Conservation (phyloP, 306 rosid genomes). For the Trifolium repens region DNA sequence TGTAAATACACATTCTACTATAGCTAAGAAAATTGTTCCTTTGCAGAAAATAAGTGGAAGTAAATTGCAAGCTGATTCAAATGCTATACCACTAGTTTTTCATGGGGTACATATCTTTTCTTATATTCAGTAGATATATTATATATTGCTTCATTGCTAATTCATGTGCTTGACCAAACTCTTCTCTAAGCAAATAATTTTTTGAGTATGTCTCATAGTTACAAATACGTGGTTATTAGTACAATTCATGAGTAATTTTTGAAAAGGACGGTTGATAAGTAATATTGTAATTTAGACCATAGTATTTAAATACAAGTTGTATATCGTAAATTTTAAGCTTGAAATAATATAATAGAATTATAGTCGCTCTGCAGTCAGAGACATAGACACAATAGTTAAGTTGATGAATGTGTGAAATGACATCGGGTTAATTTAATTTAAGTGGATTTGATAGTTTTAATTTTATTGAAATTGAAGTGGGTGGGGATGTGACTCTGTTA, state of each 20-base stretch:
- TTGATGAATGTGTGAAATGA: constrained; percentile 63
- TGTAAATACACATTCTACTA: not conserved
- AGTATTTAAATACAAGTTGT: not conserved
- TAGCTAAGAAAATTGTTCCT: constrained; percentile 19
- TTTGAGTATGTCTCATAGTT: not conserved
- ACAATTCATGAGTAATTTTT: not conserved
- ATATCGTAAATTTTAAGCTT: not conserved
- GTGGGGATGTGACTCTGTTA: too few relatives aligned
- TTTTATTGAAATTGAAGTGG: too few relatives aligned
- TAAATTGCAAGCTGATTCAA: constrained; percentile 65
- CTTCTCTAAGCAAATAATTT: not conserved
- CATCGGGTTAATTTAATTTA: constrained; percentile 55
- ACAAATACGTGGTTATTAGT: not conserved
- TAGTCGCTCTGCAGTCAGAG: not conserved
- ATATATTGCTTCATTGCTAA: not conserved
- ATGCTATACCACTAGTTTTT: constrained; percentile 63
- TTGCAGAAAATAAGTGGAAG: constrained; percentile 74
- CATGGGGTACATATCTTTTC: constrained; percentile 64
- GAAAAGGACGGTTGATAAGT: not conserved
- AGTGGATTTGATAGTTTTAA: too few relatives aligned
- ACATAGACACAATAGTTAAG: constrained; percentile 25
- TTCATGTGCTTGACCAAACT: not conserved
- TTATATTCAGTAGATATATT: constrained; percentile 4
- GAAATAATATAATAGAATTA: too few relatives aligned
- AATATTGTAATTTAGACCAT: not conserved